Evolutionary conservation across 352 stramenopile genomes (phyloP).

Genomic region (Pythium brassicae): DNA sequence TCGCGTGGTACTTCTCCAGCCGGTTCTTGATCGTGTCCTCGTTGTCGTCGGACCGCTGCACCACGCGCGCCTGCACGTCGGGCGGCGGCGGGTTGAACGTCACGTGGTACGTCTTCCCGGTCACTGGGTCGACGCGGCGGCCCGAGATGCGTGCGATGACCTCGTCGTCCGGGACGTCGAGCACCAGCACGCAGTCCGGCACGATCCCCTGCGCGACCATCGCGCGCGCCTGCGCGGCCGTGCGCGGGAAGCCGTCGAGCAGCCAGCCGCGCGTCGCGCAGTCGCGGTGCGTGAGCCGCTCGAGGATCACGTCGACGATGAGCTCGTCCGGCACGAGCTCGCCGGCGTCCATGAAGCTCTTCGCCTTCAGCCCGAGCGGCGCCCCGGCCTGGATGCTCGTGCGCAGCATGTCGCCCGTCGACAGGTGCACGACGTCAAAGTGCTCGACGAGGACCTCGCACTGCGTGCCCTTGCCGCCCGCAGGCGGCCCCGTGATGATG

Average conservation of each 20-base stretch:
- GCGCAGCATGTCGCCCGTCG: slow-evolving; percentile 90
- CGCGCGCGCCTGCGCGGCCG: slow-evolving; percentile 76
- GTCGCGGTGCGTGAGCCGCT: slow-evolving; percentile 79
- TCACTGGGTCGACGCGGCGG: slow-evolving; percentile 91
- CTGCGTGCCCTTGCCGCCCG: slow-evolving; percentile 93
- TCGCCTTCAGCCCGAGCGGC: slow-evolving; percentile 66
- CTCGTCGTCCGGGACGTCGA: slow-evolving; percentile 93
- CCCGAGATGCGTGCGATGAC: slow-evolving; percentile 95
- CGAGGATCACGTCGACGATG: slow-evolving; percentile 85
- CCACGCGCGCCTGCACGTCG: slow-evolving; percentile 55
- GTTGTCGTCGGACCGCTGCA: slow-evolving; percentile 91
- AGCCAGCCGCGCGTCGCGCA: slow-evolving; percentile 87
- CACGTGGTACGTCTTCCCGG: slow-evolving; percentile 94
- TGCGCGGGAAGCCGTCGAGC: slow-evolving; percentile 93
- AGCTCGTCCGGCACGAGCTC: slow-evolving; percentile 90
- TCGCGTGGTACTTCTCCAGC: slow-evolving; percentile 78
- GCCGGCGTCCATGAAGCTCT: slow-evolving; percentile 89
- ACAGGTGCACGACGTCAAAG: slow-evolving; percentile 91
- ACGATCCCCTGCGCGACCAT: slow-evolving; percentile 69
- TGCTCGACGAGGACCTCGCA: slow-evolving; percentile 88
- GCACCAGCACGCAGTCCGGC: slow-evolving; percentile 87
- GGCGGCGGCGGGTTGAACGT: slow-evolving; percentile 90
- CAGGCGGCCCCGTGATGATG: slow-evolving; percentile 89
- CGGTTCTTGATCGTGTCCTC: slow-evolving; percentile 89
- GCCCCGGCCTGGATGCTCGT: slow-evolving; percentile 74